Conservation (phyloP, 129 eudicot genomes). For the Flaveria bidentis region DNA sequence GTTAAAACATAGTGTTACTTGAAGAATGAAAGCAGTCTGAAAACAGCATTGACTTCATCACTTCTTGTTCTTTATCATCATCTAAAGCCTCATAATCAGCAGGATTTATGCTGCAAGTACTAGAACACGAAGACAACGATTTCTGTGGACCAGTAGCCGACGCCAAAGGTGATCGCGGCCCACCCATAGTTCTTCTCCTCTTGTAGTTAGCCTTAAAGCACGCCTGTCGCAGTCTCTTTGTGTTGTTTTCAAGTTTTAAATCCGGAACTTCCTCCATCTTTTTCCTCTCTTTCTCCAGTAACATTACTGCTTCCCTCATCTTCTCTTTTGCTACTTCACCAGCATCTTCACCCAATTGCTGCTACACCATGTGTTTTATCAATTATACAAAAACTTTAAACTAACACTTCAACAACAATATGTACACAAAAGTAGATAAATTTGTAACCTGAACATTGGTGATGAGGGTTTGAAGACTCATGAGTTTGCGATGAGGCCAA, state of each 20-base stretch:
- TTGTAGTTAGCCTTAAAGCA: conserved; percentile 89
- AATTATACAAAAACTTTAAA: not conserved
- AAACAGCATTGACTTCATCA: conserved; percentile 27
- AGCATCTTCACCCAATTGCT: conserved; percentile 63
- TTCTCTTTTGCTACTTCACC: conserved; percentile 47
- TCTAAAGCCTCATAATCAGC: conserved; percentile 19
- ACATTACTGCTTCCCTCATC: conserved; percentile 51
- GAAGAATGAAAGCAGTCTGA: conserved; percentile 33
- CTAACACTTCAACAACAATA: not conserved
- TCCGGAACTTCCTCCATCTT: conserved; percentile 75
- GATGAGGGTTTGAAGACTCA: conserved; percentile 83
- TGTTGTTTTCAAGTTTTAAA: conserved; percentile 61
- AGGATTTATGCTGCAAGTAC: conserved; percentile 21
- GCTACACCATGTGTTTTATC: not conserved
- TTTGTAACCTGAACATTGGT: conserved; percentile 70
- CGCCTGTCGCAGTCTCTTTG: conserved; percentile 87
- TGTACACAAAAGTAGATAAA: not conserved
- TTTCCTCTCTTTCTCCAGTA: conserved; percentile 64
- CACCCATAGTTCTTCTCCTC: conserved; percentile 54
- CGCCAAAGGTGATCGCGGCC: not conserved
- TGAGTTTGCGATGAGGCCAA: conserved; percentile 91
- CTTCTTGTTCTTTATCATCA: conserved; percentile 32
- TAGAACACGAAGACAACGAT: conserved; percentile 17
- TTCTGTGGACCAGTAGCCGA: conserved; percentile 9
- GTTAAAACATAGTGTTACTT: conserved; percentile 16